phyloP scores from a whole-genome alignment of 768 basidiomycete genomes.

The Chalciporus pseudorubinellus region DNA sequence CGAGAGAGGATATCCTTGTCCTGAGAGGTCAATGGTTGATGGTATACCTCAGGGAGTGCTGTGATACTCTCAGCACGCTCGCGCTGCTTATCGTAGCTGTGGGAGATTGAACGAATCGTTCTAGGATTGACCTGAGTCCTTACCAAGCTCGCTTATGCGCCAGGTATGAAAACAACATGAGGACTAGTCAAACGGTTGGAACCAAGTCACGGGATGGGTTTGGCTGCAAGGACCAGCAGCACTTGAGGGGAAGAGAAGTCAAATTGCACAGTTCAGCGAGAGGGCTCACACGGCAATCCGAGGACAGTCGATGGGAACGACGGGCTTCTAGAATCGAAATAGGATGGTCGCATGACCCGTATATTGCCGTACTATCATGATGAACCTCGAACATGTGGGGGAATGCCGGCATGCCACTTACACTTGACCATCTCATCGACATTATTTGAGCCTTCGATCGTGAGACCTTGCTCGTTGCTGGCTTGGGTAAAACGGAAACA shows the following conservation, averaged over 20 bases:
- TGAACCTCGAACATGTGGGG: no score
- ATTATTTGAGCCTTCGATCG: no score
- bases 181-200: background rate
- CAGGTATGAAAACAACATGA: conserved; percentile 38
- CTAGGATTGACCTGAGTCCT: background rate
- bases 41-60: conserved; percentile 31
- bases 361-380: background rate
- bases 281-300: no score
- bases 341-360: background rate
- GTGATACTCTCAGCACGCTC: conserved; percentile 35
- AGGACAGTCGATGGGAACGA: no score
- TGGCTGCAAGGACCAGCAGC: conserved; percentile 4
- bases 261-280: no score
- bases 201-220: background rate
- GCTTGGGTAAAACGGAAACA: no score
- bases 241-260: no score
- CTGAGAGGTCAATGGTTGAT: conserved; percentile 28
- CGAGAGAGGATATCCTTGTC: conserved; percentile 33
- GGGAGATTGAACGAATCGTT: background rate
- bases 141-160: conserved; percentile 38
- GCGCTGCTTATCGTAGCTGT: conserved; percentile 32
- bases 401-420: no score
- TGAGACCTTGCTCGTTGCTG: no score
- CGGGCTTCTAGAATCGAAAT: background rate
- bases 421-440: no score